Percentiles rank a stretch among this genome's conserved stretches.
Evolutionary conservation across 495 filamentous ascomycete species (phyloP).

Genomic region (Glonium stellatum): DNA sequence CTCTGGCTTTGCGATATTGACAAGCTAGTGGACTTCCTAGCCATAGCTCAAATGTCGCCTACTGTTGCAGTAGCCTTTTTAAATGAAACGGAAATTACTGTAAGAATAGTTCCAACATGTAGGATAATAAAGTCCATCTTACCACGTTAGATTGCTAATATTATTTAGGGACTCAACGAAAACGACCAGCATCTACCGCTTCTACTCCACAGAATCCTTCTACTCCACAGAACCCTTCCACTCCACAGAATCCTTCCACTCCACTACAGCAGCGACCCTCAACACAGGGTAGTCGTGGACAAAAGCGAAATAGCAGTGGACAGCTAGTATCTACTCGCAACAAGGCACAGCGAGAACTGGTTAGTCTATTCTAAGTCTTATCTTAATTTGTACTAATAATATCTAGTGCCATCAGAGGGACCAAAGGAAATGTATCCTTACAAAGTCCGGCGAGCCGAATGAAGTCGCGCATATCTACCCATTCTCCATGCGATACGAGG

Average conservation of each 20-base stretch:
- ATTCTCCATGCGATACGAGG: not conserved
- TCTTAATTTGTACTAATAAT: not conserved
- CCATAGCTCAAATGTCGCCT: not conserved
- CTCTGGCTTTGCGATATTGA: slow-evolving; percentile 1
- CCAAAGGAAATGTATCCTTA: slow-evolving; percentile 1
- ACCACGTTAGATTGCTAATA: slow-evolving; percentile 1
- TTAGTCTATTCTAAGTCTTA: not conserved
- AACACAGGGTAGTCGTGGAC: not conserved
- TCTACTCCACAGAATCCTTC: not conserved
- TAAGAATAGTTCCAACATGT: slow-evolving; percentile 3
- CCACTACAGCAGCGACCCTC: not conserved
- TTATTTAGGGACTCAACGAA: not conserved
- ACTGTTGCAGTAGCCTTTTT: not conserved
- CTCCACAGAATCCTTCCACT: no score
- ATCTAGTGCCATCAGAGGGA: not conserved
- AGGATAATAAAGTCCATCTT: not conserved
- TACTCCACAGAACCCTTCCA: no score
- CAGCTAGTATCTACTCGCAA: not conserved
- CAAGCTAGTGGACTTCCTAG: not conserved
- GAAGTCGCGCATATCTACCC: not conserved
- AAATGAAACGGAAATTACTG: not conserved
- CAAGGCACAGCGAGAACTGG: not conserved
- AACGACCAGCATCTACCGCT: not conserved
- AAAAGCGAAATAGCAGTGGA: not conserved
- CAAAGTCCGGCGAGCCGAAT: not conserved